A percentile compares a stretch with the other conserved stretches of the same genome.
phyloP scores from a whole-genome alignment of 129 eudicot genomes.

The Saussurea involucrata region DNA sequence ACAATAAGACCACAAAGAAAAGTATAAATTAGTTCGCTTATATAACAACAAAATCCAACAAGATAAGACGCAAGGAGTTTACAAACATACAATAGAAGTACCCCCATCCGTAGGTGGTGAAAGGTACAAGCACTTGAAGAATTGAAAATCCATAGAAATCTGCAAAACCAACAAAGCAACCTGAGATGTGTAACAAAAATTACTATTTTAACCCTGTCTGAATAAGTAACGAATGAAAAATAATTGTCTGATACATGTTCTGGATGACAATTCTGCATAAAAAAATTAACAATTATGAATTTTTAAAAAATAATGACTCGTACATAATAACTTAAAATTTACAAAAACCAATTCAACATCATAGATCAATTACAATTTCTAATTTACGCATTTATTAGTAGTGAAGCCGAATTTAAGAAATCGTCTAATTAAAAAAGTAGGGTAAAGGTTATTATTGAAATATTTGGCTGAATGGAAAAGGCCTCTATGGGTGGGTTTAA shows the following conservation, averaged over 20 bases:
- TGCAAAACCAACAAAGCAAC: constrained; percentile 32
- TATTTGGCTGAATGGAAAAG: background rate
- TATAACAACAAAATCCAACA: constrained; percentile 10
- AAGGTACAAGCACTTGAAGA: constrained; percentile 78
- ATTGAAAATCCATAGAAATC: constrained; percentile 83
- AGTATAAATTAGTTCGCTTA: background rate
- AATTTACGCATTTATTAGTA: background rate
- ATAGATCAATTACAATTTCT: background rate
- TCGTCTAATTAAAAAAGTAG: background rate
- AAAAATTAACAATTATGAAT: background rate
- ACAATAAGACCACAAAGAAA: background rate
- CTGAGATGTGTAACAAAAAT: background rate
- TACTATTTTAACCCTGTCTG: background rate
- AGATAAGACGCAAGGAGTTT: background rate
- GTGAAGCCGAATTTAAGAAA: background rate
- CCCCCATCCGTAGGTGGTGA: constrained; percentile 41
- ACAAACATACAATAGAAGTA: constrained; percentile 47
- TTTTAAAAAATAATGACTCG: background rate
- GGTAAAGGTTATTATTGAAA: background rate
- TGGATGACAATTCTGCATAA: background rate
- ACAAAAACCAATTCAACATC: background rate
- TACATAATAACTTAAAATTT: background rate
- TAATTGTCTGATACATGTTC: background rate
- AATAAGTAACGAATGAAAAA: background rate
- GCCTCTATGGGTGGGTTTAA: background rate